A percentile compares a stretch with the other conserved stretches of the same genome.
Conservation (phyloP, 2,329 filamentous ascomycete species). For the Sclerotinia nivalis region DNA sequence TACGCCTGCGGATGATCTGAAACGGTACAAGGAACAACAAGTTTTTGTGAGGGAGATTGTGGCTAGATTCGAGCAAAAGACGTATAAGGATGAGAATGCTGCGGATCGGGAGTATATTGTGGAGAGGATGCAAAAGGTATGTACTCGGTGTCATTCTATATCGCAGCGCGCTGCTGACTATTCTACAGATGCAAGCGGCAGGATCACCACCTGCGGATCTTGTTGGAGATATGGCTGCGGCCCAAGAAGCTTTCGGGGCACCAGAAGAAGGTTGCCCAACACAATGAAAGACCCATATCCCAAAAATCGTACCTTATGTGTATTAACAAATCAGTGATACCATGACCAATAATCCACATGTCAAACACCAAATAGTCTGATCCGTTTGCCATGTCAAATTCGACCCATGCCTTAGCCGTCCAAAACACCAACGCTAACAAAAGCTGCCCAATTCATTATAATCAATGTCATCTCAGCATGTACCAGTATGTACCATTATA, state of each 20-base stretch:
- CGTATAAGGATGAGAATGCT: slow-evolving; percentile 79
- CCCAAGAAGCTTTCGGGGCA: slow-evolving; percentile 67
- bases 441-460: background rate
- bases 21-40: slow-evolving; percentile 80
- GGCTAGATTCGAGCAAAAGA: slow-evolving; percentile 77
- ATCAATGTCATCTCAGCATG: slow-evolving; percentile 5
- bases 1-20: slow-evolving; percentile 69
- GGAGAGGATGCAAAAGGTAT: slow-evolving; percentile 95
- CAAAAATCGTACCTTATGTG: slow-evolving; percentile 22
- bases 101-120: slow-evolving; percentile 89
- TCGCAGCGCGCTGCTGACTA: slow-evolving; percentile 27
- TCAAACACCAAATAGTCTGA: slow-evolving; percentile 1
- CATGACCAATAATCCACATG: slow-evolving; percentile 5
- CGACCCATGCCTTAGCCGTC: slow-evolving; percentile 23
- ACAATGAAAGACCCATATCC: slow-evolving; percentile 49
- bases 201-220: slow-evolving; percentile 89
- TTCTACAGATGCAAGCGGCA: slow-evolving; percentile 85
- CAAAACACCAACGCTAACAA: slow-evolving; percentile 36
- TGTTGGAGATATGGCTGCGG: slow-evolving; percentile 84
- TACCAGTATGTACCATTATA: background rate
- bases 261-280: slow-evolving; percentile 64
- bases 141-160: slow-evolving; percentile 35
- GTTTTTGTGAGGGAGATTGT: slow-evolving; percentile 82
- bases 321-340: slow-evolving; percentile 24
- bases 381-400: slow-evolving; percentile 1